phyloP scores from a whole-genome alignment of 768 basidiomycete species.

The Xerocomus brunneocitrinus region DNA sequence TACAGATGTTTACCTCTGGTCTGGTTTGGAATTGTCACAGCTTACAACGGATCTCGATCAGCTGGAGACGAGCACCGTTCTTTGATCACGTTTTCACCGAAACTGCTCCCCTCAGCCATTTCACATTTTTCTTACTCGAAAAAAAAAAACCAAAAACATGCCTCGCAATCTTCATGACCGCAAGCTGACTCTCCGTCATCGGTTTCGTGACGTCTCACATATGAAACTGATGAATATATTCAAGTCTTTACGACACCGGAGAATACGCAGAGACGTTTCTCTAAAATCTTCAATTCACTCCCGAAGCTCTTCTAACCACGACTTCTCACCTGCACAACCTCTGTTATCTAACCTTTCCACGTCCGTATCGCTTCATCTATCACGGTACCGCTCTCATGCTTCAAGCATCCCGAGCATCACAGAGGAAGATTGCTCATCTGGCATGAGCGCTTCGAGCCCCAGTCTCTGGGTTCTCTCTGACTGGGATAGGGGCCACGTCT shows the following conservation, averaged over 20 bases:
- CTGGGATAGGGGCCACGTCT: neutral
- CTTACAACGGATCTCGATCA: neutral
- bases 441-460: slow-evolving; percentile 5
- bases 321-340: slow-evolving; percentile 4
- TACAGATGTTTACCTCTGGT: slow-evolving; percentile 2
- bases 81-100: neutral
- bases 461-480: neutral
- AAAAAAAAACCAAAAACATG: slow-evolving; percentile 17
- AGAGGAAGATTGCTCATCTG: slow-evolving; percentile 9
- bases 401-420: slow-evolving; percentile 5
- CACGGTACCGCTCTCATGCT: slow-evolving; percentile 2
- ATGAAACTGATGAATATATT: slow-evolving; percentile 18
- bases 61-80: neutral
- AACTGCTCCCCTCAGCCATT: slow-evolving; percentile 1
- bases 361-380: neutral
- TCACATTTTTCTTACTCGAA: slow-evolving; percentile 10
- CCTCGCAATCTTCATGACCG: slow-evolving; percentile 1
- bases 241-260: slow-evolving; percentile 18
- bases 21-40: slow-evolving; percentile 13
- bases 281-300: slow-evolving; percentile 4
- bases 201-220: slow-evolving; percentile 16
- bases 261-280: slow-evolving; percentile 5
- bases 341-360: neutral
- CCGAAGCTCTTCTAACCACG: slow-evolving; percentile 3
- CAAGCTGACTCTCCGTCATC: slow-evolving; percentile 8